A percentile compares a stretch with the other conserved stretches of the same genome.
phyloP scores from a whole-genome alignment of 1,139 yeast genomes.

The Candida smagusa region DNA sequence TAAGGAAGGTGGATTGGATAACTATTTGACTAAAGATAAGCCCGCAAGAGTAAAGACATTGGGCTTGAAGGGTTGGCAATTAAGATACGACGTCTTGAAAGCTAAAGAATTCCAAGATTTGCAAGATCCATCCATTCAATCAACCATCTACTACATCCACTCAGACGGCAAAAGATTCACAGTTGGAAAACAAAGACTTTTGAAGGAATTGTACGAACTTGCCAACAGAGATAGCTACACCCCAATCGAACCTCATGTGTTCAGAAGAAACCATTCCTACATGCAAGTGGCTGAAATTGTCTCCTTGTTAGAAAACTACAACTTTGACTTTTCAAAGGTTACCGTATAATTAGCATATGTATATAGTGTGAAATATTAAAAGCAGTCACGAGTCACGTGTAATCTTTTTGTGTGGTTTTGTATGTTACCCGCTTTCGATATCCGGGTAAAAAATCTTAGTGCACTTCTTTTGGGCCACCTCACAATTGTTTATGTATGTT shows the following conservation, averaged over 20 bases:
- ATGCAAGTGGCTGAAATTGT: conserved; percentile 43
- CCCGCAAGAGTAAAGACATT: conserved; percentile 87
- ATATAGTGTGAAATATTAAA: conserved; percentile 6
- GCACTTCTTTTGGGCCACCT: too few relatives aligned
- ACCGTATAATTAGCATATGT: conserved; percentile 14
- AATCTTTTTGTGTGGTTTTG: neutral
- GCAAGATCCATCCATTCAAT: conserved; percentile 18
- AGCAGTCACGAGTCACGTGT: conserved; percentile 17
- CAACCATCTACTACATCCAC: conserved; percentile 51
- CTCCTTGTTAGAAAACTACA: conserved; percentile 30
- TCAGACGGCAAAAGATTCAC: conserved; percentile 45
- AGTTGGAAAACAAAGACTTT: conserved; percentile 63
- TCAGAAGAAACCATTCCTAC: conserved; percentile 38
- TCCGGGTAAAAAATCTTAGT: neutral
- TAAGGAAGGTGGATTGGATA: conserved; percentile 92
- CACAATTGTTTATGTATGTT: too few relatives aligned
- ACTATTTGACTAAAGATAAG: conserved; percentile 79
- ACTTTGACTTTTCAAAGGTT: conserved; percentile 31
- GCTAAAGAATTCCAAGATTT: conserved; percentile 24
- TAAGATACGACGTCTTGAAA: conserved; percentile 68
- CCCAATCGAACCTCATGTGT: conserved; percentile 42
- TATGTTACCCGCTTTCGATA: neutral
- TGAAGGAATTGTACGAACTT: conserved; percentile 51
- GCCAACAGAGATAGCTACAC: conserved; percentile 48
- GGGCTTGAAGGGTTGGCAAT: conserved; percentile 89